phyloP scores from a whole-genome alignment of 73 alveolate genomes.

The Blepharisma stoltei region DNA sequence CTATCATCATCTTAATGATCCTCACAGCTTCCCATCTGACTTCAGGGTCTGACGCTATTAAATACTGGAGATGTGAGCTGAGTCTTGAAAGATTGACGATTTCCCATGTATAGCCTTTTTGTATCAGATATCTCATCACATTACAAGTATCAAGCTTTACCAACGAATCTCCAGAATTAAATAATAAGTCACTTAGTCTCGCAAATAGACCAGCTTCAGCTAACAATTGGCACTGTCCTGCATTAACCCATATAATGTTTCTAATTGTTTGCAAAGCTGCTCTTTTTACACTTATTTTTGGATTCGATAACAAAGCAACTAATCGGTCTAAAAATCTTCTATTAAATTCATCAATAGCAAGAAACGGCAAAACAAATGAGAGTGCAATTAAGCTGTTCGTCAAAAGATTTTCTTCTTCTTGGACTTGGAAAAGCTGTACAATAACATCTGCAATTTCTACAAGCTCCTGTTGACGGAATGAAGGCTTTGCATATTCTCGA shows the following conservation, averaged over 20 bases:
- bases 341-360: background rate
- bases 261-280: constrained; percentile 4
- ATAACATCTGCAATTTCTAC: background rate
- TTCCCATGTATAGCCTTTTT: background rate
- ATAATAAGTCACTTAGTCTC: background rate
- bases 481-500: background rate
- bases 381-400: background rate
- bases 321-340: constrained; percentile 2
- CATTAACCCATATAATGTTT: background rate
- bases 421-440: background rate
- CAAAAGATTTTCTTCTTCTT: background rate
- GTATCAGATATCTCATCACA: background rate
- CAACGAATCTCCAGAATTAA: background rate
- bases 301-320: background rate
- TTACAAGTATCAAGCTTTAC: background rate
- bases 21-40: constrained; percentile 2
- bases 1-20: constrained; percentile 1
- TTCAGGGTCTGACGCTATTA: background rate
- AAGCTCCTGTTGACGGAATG: background rate
- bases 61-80: background rate
- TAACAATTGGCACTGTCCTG: background rate
- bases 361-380: background rate
- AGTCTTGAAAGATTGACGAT: background rate
- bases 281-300: background rate
- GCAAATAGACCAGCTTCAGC: constrained; percentile 1